Evolutionary conservation across 352 stramenopile species (phyloP).

Genomic region (Globisporangium camurandrum): DNA sequence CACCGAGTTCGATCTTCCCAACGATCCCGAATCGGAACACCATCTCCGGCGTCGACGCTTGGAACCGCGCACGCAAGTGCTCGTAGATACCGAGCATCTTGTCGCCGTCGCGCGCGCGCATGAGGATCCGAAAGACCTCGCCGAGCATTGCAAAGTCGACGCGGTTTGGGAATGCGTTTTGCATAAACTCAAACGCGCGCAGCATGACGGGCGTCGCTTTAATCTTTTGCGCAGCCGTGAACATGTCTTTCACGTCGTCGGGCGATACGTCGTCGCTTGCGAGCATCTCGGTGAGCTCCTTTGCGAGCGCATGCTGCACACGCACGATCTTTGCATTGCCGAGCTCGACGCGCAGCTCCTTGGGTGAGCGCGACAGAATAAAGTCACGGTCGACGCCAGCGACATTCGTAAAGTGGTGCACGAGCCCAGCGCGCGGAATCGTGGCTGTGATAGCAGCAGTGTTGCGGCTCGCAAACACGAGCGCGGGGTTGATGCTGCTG

Average conservation of each 20-base stretch:
- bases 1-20: slow-evolving; percentile 37
- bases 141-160: slow-evolving; percentile 60
- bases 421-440: neutral
- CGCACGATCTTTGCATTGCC: slow-evolving; percentile 20
- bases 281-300: slow-evolving; percentile 24
- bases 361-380: slow-evolving; percentile 29
- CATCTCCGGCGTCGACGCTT: slow-evolving; percentile 49
- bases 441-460: neutral
- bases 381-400: slow-evolving; percentile 35
- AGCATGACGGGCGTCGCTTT: slow-evolving; percentile 37
- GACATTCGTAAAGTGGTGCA: slow-evolving; percentile 28
- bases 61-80: slow-evolving; percentile 29
- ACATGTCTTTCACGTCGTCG: slow-evolving; percentile 45
- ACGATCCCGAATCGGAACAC: slow-evolving; percentile 67
- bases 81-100: slow-evolving; percentile 48
- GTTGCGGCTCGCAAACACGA: neutral
- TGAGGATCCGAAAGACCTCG: slow-evolving; percentile 47
- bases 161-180: slow-evolving; percentile 28
- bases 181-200: slow-evolving; percentile 37
- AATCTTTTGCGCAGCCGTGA: slow-evolving; percentile 47
- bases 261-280: slow-evolving; percentile 30
- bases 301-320: slow-evolving; percentile 30
- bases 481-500: neutral
- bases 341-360: slow-evolving; percentile 29
- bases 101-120: slow-evolving; percentile 22